Base-by-base conservation (phyloP, 129 eudicot genomes). In the Erigeron canadensis region DNA sequence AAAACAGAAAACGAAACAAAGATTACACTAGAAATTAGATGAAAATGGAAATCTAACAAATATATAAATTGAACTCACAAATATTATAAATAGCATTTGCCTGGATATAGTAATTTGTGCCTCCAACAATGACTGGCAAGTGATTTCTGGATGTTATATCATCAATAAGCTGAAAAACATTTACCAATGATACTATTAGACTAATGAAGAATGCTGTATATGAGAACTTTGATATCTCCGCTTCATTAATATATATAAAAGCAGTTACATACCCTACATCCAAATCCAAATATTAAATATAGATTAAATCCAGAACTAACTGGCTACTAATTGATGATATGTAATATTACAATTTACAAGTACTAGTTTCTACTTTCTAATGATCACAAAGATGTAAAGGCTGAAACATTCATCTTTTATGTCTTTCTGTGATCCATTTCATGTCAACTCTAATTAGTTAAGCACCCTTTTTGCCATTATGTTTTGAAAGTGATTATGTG, bases 51-150 rank as follows among this genome's bases (percentile, higher is more conserved):
- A 67, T 54, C 16, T 47, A 72, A 47, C 10, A 54, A 43, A 75
- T 13, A 38, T 5, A 42, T 56, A 2, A 44, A 72, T 16, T 73
- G 40, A 46, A 75, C 40, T 70, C 18, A 4, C 55, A 47, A n/a
- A 69, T 2, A 64, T 53, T 9, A 54, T 13, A 73, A 54, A 23
- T 43, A 60, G 48, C 51, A 64, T 41, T 70, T 81, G 90, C 99
- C 97, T 90, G 99, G 64, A 95, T 90, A 81, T 95, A 95, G 75
- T 86, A 95, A 81, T 90, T 95, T 74, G 99, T 95, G 77, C 99
- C 99, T 40, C 99, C 99, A 62, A 95, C 99, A 74, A 95, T 80
- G 37, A 90, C 91, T 6, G 99, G 99, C 70, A 95, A 80, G 79
- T 78, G 83, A 74, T 84, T 72, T 53, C 96, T 93, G 75, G 99